A percentile compares a stretch with the other conserved stretches of the same genome.
phyloP scores from a whole-genome alignment of 495 filamentous ascomycete genomes.

The Penicillium desertorum region DNA sequence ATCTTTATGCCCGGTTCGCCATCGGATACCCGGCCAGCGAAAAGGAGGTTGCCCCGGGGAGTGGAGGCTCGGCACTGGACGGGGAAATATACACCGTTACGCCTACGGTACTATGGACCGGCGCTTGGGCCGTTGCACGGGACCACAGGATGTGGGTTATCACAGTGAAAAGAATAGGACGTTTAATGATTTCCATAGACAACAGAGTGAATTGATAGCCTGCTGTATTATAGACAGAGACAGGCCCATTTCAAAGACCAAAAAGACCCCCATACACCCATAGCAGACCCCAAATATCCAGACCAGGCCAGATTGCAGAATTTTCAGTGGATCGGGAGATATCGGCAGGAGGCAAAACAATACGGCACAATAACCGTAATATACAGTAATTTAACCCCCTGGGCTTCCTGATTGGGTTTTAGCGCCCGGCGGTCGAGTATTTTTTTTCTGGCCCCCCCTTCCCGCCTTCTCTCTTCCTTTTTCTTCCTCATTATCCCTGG shows the following conservation, averaged over 20 bases:
- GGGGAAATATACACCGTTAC: conserved; percentile 32
- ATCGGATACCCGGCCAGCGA: conserved; percentile 30
- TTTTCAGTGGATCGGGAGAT: conserved; percentile 46
- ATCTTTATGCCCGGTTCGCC: background rate
- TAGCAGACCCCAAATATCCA: conserved; percentile 3
- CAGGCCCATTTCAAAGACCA: background rate
- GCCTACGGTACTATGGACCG: conserved; percentile 14
- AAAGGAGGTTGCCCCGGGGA: conserved; percentile 33
- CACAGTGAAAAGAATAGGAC: background rate
- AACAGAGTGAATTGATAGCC: background rate
- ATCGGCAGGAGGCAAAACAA: conserved; percentile 33
- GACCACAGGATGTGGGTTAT: conserved; percentile 14
- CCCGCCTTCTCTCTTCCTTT: conserved; percentile 37
- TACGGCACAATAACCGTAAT: conserved; percentile 19
- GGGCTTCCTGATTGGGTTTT: conserved; percentile 32
- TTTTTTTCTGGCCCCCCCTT: conserved; percentile 42
- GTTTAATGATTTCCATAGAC: background rate
- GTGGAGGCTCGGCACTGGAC: conserved; percentile 26
- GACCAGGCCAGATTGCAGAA: conserved; percentile 19
- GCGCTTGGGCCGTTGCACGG: conserved; percentile 32
- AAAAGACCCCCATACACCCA: conserved; percentile 1
- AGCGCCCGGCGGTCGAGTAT: conserved; percentile 42
- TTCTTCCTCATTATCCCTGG: conserved; percentile 38
- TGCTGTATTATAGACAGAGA: background rate
- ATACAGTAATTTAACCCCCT: conserved; percentile 16